Conservation (phyloP, 2,329 filamentous ascomycete genomes). For the Acephala macrosclerotiorum region DNA sequence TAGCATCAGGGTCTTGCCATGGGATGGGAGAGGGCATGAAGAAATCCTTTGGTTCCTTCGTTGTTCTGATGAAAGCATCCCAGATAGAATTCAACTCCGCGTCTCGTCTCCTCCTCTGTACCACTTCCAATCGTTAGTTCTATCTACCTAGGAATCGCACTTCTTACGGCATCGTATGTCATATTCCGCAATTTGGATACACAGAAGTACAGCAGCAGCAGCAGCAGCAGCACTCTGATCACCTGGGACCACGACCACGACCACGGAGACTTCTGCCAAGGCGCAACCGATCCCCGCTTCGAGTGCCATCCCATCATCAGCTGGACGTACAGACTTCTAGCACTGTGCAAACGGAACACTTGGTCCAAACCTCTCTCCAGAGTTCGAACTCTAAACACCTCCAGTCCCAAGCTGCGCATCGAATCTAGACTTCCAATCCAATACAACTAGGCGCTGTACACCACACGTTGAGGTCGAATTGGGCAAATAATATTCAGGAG, state of each 20-base stretch:
- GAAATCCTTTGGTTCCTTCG: slow-evolving; percentile 3
- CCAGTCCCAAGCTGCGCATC: not conserved
- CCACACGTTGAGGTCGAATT: not conserved
- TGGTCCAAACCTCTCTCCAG: slow-evolving; percentile 6
- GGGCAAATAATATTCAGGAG: not conserved
- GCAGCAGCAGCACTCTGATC: slow-evolving; percentile 3
- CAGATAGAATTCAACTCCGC: not conserved
- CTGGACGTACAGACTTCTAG: not conserved
- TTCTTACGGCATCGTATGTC: slow-evolving; percentile 16
- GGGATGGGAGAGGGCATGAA: not conserved
- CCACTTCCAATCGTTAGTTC: not conserved
- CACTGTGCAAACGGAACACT: slow-evolving; percentile 5
- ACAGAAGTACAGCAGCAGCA: slow-evolving; percentile 12
- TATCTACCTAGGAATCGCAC: slow-evolving; percentile 19
- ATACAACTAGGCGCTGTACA: not conserved
- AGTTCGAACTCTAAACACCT: not conserved
- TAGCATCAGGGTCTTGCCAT: slow-evolving; percentile 4
- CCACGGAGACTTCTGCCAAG: not conserved
- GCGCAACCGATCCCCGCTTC: slow-evolving; percentile 9
- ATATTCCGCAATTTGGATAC: slow-evolving; percentile 26
- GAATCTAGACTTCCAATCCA: not conserved
- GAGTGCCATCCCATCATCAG: not conserved
- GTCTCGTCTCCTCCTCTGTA: not conserved
- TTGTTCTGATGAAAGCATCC: not conserved
- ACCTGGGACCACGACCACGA: not conserved